Evolutionary conservation across 1,284 basidiomycete species (phyloP), one percentile per base, ranked within the genome.

Genomic region (Porodaedalea pini): DNA sequence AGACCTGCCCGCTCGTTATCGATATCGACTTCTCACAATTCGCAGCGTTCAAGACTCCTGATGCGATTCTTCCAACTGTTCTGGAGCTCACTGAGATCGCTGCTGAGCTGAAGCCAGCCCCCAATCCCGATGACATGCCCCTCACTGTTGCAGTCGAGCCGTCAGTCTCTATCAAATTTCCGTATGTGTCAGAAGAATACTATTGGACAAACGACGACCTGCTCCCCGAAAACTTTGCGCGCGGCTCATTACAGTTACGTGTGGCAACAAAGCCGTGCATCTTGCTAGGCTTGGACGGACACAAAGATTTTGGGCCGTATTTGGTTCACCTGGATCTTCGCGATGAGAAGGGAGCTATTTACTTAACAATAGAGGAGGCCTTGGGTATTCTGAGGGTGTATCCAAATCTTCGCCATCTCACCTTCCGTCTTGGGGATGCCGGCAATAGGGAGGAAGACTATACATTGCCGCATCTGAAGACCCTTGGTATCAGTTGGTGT

Each of bases 311-410:
- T n/a, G 52, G 43, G 19, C 52, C 45, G 7, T 55, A 50, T 41
- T 43, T 59, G n/a, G 52, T 54, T 27, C 56, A 58, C 37, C 56
- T 58, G 25, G 41, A 53, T 48, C 32, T 59, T 13, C 27, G 43
- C 2, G 52, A 55, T 29, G 32, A 54, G 40, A 23, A 49, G 2
- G n/a, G 21, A 2, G 7, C 13, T 15, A 37, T 40, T 11, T 44
- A n/a, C 32, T 23, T 58, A n/a, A 47, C 50, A n/a, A 39, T 13
- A 5, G 36, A 56, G 19, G 40, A 52, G 19, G n/a, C 15, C 8
- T 19, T 39, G 23, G 36, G 29, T 17, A 59, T 59, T 2, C 25
- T 59, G 15, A 31, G 11, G 25, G 36, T 27, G 1, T 59, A 36
- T 32, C 32, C 8, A 15, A 54, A 55, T 29, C 52, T 59, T 6